Evolutionary conservation across 139 green algal species (phyloP).

Genomic region (Deuterostichococcus epilithicus): DNA sequence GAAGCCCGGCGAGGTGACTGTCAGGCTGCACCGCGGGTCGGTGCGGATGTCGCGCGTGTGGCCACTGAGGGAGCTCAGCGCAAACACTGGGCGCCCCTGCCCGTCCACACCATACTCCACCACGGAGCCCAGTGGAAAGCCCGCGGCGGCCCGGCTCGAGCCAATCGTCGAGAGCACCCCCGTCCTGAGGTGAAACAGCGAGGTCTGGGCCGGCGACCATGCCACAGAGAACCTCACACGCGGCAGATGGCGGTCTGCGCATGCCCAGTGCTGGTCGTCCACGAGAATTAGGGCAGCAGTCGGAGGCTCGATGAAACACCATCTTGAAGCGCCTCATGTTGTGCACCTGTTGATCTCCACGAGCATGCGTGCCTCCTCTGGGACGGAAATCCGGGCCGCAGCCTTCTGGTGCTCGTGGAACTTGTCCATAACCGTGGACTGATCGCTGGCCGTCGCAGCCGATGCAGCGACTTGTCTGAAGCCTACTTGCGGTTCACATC

Average conservation of each 20-base stretch:
- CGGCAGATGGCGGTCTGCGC: too few relatives aligned
- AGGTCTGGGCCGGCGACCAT: too few relatives aligned
- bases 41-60: conserved; percentile 67
- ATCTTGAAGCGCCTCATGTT: too few relatives aligned
- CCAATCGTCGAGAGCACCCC: conserved; percentile 61
- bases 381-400: conserved; percentile 35
- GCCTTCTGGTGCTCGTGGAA: conserved; percentile 49
- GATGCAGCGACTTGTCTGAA: background rate
- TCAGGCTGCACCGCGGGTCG: conserved; percentile 52
- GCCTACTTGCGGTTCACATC: too few relatives aligned
- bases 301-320: too few relatives aligned
- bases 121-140: conserved; percentile 58
- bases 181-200: too few relatives aligned
- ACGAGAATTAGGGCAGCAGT: too few relatives aligned
- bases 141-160: conserved; percentile 11
- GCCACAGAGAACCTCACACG: too few relatives aligned
- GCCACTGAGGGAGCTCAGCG: conserved; percentile 51
- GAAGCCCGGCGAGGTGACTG: conserved; percentile 56
- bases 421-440: conserved; percentile 36
- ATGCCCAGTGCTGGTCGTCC: too few relatives aligned
- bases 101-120: conserved; percentile 63
- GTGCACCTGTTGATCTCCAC: conserved; percentile 43
- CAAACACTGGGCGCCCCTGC: conserved; percentile 58
- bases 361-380: conserved; percentile 68
- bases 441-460: background rate